Conservation (phyloP, 2,329 filamentous ascomycete genomes). For the Myriosclerotinia curreyana region DNA sequence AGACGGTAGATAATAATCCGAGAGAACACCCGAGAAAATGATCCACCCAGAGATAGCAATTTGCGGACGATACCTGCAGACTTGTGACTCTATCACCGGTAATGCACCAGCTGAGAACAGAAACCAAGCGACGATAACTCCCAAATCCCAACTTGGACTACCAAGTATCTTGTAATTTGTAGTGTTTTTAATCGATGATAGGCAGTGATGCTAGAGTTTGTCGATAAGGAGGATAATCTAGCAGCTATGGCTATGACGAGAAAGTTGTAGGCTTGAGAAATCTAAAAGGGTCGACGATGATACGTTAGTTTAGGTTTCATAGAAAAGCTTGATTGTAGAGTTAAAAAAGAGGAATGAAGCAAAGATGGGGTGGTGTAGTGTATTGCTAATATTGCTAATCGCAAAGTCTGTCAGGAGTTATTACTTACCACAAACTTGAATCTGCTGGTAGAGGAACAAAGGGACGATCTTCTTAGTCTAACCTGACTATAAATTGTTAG, state of each 20-base stretch:
- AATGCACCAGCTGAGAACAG: neutral
- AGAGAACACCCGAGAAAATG: neutral
- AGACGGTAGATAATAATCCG: neutral
- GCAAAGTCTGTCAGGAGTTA: neutral
- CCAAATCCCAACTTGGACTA: neutral
- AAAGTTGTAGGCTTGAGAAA: neutral
- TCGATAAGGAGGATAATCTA: neutral
- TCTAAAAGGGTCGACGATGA: neutral
- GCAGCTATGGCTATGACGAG: neutral
- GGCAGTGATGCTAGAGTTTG: neutral
- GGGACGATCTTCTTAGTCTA: neutral
- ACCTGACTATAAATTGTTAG: neutral
- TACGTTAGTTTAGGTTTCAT: neutral
- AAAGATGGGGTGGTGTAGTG: neutral
- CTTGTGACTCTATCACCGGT: neutral
- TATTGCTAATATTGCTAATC: neutral
- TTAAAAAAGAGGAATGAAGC: neutral
- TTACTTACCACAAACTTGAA: neutral
- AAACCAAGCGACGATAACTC: neutral
- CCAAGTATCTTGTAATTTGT: neutral
- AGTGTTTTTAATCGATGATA: neutral
- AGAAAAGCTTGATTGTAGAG: neutral
- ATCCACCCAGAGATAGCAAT: neutral
- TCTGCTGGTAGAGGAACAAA: neutral
- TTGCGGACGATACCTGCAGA: neutral